Evolutionary conservation across 768 basidiomycete species (phyloP), one percentile per base, ranked within the genome.

Genomic region (Phaeotremella fagi): DNA sequence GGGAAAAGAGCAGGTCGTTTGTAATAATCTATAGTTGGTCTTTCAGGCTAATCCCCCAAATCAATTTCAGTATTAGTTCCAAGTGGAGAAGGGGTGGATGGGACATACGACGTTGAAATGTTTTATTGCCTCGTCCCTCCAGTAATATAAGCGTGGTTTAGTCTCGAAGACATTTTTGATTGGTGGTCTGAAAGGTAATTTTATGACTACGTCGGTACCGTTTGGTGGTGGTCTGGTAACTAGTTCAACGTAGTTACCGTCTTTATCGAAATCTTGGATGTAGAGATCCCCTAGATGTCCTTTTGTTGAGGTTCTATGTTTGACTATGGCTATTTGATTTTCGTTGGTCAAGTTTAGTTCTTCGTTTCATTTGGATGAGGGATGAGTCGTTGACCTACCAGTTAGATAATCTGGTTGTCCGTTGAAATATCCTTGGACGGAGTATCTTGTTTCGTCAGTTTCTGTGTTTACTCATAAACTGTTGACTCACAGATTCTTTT

Each of bases 391-490:
- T 6, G 27, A 37, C 60, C 15, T 37, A 59, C 61, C 61, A 3
- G 61, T 63, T 4, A 63, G 48, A 41, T 57, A 45, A 42, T 63
- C 62, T 6, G 62, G 55, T 36, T 58, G 54, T 43, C 46, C 48
- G 49, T 63, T 63, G 31, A 56, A 42, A 22, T 56, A 55, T 11
- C 27, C 27, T 14, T 46, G 22, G 16, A 54, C 22, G 27, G 45
- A 47, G 38, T 57, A 52, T 29, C 60, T 61, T 31, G 1, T 15
- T 26, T 14, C 20, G 16, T 22, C 7, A 41, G 38, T 41, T 20
- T 12, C 12, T 18, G 45, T 31, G 3, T 22, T 25, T 29, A 44
- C 16, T 18, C n/a, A 1, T 24, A 9, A 4, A 14, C 29, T 22
- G 23, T 12, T 12, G 35, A 41, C 59, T 45, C 28, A 61, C 59